Percentiles rank a stretch among this genome's conserved stretches.
Conservation (phyloP, 306 rosid genomes). For the Inga laurina region DNA sequence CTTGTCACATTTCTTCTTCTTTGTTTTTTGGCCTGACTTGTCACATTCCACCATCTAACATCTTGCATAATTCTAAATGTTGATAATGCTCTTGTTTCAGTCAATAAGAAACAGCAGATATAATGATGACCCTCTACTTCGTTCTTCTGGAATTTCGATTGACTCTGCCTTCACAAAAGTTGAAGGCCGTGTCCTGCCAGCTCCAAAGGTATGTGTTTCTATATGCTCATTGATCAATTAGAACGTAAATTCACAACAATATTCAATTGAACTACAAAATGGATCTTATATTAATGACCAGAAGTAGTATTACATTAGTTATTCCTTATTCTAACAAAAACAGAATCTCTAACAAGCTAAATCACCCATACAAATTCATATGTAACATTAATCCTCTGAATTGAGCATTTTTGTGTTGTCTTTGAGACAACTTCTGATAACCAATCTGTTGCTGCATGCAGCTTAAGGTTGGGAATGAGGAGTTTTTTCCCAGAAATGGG, state of each 20-base stretch:
- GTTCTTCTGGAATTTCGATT: conserved; percentile 40
- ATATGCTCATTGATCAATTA: not conserved
- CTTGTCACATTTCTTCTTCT: no score
- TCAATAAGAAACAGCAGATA: conserved; percentile 40
- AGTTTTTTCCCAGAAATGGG: conserved; percentile 40
- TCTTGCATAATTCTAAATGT: not conserved
- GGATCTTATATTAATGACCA: no score
- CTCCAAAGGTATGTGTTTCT: conserved; percentile 40
- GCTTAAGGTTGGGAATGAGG: conserved; percentile 37
- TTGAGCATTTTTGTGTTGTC: not conserved
- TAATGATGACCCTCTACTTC: conserved; percentile 45
- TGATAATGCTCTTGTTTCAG: conserved; percentile 36
- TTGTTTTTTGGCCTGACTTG: no score
- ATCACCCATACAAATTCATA: no score
- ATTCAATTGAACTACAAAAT: not conserved
- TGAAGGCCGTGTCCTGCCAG: conserved; percentile 45
- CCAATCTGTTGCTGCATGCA: conserved; percentile 23
- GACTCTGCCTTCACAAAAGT: conserved; percentile 23
- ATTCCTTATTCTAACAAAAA: not conserved
- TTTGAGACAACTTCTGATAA: not conserved
- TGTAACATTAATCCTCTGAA: not conserved
- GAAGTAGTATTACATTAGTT: not conserved
- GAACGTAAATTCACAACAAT: not conserved
- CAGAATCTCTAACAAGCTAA: not conserved
- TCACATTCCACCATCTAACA: not conserved